These are phyloP conservation scores for Pseudofabraea citricarpa DNA, from an alignment of 2,329 filamentous ascomycete genomes.

Conservation along the genomic window DNA sequence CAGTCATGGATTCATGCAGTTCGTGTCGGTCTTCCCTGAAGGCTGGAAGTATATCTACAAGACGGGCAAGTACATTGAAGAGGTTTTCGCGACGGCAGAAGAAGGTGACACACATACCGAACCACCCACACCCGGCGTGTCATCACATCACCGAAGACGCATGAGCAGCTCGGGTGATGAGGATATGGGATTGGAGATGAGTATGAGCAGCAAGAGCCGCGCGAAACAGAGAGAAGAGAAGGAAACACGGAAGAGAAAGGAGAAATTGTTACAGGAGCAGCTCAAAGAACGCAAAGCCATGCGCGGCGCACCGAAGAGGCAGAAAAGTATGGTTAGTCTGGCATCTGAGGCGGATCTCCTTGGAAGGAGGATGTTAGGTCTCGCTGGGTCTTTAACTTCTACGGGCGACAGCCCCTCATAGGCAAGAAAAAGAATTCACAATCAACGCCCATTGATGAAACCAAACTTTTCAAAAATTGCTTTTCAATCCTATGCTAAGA, in stretches of 20 bases:
- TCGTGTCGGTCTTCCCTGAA: constrained; percentile 81
- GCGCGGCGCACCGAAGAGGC: constrained; percentile 20
- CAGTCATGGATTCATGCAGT: constrained; percentile 90
- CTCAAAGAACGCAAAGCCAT: constrained; percentile 26
- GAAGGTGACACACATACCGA: constrained; percentile 30
- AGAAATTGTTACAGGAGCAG: constrained; percentile 20
- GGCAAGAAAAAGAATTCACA: background rate
- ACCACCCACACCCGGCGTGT: constrained; percentile 1
- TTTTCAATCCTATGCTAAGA: too few species aligned
- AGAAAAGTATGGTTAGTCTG: constrained; percentile 45
- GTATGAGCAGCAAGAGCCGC: constrained; percentile 41
- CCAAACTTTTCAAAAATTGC: too few species aligned
- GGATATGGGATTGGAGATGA: constrained; percentile 78
- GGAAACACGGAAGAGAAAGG: constrained; percentile 42
- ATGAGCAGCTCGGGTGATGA: constrained; percentile 57
- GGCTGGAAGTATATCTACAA: constrained; percentile 84
- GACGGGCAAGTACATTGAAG: constrained; percentile 75
- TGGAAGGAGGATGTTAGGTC: constrained; percentile 48
- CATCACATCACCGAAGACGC: constrained; percentile 15
- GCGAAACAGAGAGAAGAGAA: constrained; percentile 22
- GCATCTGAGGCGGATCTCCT: constrained; percentile 53
- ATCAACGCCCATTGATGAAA: too few species aligned
- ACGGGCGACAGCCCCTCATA: background rate
- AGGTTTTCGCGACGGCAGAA: constrained; percentile 58
- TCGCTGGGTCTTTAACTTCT: constrained; percentile 44